Evolutionary conservation across 257 asterid species (phyloP), one percentile per base, ranked within the genome.

Genomic region (Solanum medicagineum): DNA sequence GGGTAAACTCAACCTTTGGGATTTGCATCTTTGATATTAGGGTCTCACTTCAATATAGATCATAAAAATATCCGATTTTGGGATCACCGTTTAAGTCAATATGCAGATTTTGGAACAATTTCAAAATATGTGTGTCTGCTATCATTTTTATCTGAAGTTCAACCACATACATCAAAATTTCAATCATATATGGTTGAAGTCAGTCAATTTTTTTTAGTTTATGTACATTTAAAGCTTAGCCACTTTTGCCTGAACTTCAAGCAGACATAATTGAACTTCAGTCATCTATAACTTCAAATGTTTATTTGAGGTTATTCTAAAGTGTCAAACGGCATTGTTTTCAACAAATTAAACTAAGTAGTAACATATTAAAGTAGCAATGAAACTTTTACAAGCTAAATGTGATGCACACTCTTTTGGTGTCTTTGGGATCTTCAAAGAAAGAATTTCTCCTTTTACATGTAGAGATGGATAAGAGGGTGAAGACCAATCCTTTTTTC

Each of bases 1-100:
- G 85, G 91, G 88, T 62, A 89, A 89, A 79, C 89, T 88, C 86
- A 17, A 86, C 57, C 80, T 88, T 88, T 16, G 93, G 92, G 92
- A 92, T 90, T 83, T 85, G 85, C 68, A 87, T 79, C 69, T 10
- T 29, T 60, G 24, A 63, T 71, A 79, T 20, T 22, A 73, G 57
- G 81, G 29, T 20, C 81, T 73, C 57, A 44, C 19, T 73, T 42
- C 56, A 5, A 20, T 44, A 20, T 12, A 12, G 20, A 73, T 70
- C 53, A 70, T 70, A 20, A 20, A 20, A 20, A 20, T n/a, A 73
- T 1, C 17, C 10, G 3, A 0, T 17, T 8, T 40, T 4, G 26
- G 15, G 14, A 69, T 69, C 24, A 69, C 17, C 80, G 0, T 40
- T 42, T 20, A 40, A 36, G 79, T 16, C 26, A 32, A 32, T 29